These are phyloP conservation scores for Pneumocystis oryctolagi DNA, from an alignment of 1,139 yeast species.

Conservation along the genomic window DNA sequence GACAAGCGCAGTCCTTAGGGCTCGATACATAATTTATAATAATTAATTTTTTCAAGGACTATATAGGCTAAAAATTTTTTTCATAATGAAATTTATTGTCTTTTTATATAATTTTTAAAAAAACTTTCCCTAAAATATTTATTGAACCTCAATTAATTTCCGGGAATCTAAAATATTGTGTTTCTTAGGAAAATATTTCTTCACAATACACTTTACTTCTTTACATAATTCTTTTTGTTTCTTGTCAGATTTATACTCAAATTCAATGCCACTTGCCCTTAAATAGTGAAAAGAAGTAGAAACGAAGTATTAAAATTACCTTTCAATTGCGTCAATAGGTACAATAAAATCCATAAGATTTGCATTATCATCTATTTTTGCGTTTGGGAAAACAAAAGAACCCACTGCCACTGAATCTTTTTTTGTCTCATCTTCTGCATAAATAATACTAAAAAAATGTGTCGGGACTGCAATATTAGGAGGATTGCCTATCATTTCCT, in stretches of 20 bases:
- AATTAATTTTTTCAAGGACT: background rate
- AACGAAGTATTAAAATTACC: slow-evolving; percentile 29
- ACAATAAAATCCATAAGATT: slow-evolving; percentile 68
- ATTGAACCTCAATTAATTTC: background rate
- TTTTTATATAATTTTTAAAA: too few species aligned
- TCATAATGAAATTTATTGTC: too few species aligned
- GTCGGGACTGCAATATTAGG: slow-evolving; percentile 96
- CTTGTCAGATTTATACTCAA: slow-evolving; percentile 48
- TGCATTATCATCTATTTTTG: slow-evolving; percentile 45
- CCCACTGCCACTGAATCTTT: slow-evolving; percentile 51
- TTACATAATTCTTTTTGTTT: slow-evolving; percentile 57
- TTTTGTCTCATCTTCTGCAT: slow-evolving; percentile 48
- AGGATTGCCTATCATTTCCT: slow-evolving; percentile 88
- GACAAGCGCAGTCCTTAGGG: background rate
- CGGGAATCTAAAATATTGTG: too few species aligned
- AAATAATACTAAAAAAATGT: slow-evolving; percentile 79
- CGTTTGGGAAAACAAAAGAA: slow-evolving; percentile 88
- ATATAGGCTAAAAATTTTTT: background rate
- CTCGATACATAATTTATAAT: background rate
- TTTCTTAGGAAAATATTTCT: slow-evolving; percentile 40
- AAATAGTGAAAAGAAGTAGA: background rate
- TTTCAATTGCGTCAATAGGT: slow-evolving; percentile 78
- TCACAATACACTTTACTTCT: slow-evolving; percentile 71
- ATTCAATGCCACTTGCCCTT: slow-evolving; percentile 52
- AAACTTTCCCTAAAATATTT: background rate